These are phyloP conservation scores for Orbilia quercus DNA, from an alignment of 2,329 filamentous ascomycete genomes.

Conservation along the genomic window DNA sequence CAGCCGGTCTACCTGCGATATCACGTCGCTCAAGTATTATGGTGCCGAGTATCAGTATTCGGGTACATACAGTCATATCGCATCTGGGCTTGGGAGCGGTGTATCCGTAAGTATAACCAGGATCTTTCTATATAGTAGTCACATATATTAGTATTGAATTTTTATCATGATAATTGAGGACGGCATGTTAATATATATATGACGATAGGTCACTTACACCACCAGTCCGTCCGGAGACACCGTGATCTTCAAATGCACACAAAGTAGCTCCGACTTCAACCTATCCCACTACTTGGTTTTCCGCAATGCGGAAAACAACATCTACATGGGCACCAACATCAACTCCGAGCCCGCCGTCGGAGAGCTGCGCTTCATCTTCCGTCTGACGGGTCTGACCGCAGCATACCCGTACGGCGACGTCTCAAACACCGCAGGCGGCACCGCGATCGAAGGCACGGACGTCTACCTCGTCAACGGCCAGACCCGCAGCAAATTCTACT, in stretches of 20 bases:
- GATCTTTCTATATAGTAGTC: too few relatives aligned
- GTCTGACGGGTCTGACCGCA: conserved; percentile 64
- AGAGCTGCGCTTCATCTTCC: conserved; percentile 72
- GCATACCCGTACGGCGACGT: conserved; percentile 69
- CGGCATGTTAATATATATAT: background rate
- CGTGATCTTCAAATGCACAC: conserved; percentile 72
- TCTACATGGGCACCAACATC: conserved; percentile 73
- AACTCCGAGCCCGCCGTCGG: conserved; percentile 69
- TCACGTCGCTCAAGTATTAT: conserved; percentile 72
- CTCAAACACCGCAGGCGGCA: conserved; percentile 69
- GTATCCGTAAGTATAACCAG: conserved; percentile 66
- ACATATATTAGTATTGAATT: background rate
- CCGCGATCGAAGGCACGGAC: conserved; percentile 66
- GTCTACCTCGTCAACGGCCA: conserved; percentile 70
- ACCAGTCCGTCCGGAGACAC: conserved; percentile 63
- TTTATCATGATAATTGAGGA: conserved; percentile 58
- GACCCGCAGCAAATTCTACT: conserved; percentile 77
- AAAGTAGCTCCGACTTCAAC: conserved; percentile 63
- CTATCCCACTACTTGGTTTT: conserved; percentile 74
- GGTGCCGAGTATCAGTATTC: conserved; percentile 71
- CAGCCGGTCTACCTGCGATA: conserved; percentile 70
- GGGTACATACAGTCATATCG: conserved; percentile 68
- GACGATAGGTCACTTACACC: conserved; percentile 13
- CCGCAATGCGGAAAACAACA: conserved; percentile 70
- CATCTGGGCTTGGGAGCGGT: conserved; percentile 70